These are phyloP conservation scores for Chlamydomonas eustigma DNA, from an alignment of 139 green algal species.

Conservation along the genomic window DNA sequence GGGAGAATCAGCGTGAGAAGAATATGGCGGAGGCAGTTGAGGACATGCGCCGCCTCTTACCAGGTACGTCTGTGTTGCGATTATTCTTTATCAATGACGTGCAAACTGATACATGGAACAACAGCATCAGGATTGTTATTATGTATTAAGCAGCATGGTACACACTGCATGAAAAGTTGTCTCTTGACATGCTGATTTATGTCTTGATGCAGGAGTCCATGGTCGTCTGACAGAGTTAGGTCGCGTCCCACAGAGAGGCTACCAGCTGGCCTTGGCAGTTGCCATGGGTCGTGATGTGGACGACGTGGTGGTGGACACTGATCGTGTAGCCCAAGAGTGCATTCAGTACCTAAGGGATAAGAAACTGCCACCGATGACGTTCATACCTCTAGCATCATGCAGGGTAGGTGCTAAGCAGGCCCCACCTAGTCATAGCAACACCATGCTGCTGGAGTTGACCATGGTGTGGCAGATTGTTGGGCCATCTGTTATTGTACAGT, in stretches of 20 bases:
- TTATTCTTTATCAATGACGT: too few relatives aligned
- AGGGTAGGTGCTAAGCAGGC: constrained; percentile 34
- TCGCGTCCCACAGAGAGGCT: constrained; percentile 61
- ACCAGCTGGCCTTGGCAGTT: constrained; percentile 84
- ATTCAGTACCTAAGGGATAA: constrained; percentile 61
- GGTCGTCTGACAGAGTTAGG: constrained; percentile 14
- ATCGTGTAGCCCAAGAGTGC: constrained; percentile 18
- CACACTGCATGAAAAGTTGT: too few relatives aligned
- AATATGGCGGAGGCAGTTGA: constrained; percentile 55
- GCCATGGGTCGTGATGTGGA: constrained; percentile 84
- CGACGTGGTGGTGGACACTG: constrained; percentile 80
- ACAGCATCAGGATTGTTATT: too few relatives aligned
- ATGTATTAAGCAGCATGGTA: too few relatives aligned
- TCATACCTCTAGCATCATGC: constrained; percentile 77
- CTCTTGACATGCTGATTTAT: too few relatives aligned
- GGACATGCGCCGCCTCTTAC: constrained; percentile 64
- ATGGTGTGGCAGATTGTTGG: too few relatives aligned
- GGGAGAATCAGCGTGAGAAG: constrained; percentile 59
- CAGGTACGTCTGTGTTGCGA: constrained; percentile 23
- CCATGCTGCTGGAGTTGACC: background rate
- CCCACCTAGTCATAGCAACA: too few relatives aligned
- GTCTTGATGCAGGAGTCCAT: constrained; percentile 15
- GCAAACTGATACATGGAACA: too few relatives aligned
- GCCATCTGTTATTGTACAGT: too few relatives aligned
- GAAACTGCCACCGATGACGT: constrained; percentile 75